Evolutionary conservation across 176 grass and related monocot species (phyloP).

Genomic region (Zizania latifolia): DNA sequence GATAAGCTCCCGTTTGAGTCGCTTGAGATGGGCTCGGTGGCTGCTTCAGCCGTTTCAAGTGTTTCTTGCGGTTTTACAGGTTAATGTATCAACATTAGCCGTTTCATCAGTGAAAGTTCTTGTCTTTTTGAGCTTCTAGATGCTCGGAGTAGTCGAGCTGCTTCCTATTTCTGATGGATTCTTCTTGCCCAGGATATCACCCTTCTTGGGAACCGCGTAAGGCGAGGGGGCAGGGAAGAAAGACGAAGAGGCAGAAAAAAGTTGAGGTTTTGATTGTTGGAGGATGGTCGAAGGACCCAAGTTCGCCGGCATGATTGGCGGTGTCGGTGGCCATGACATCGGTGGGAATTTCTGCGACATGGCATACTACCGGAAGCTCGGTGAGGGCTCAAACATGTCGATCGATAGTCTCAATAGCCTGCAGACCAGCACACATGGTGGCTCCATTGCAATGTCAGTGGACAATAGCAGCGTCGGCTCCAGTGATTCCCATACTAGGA

Average conservation of each 20-base stretch:
- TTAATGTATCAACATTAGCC: not conserved
- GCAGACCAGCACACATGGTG: conserved; percentile 36
- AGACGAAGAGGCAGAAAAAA: not conserved
- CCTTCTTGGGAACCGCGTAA: not conserved
- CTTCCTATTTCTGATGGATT: not conserved
- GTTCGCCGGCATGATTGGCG: conserved; percentile 40
- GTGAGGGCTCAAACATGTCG: conserved; percentile 52
- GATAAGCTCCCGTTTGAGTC: not conserved
- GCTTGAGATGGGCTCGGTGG: not conserved
- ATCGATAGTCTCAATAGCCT: conserved; percentile 43
- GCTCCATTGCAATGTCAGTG: conserved; percentile 39
- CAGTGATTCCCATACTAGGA: conserved; percentile 39
- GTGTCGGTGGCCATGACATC: conserved; percentile 18
- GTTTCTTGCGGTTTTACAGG: not conserved
- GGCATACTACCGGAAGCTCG: conserved; percentile 48
- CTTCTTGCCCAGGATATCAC: not conserved
- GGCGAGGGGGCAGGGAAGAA: not conserved
- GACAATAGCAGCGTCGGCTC: conserved; percentile 47
- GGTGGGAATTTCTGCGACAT: conserved; percentile 51
- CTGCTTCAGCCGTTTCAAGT: not conserved
- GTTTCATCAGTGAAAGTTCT: not conserved
- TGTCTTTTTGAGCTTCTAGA: not conserved
- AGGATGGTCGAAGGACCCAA: conserved; percentile 47
- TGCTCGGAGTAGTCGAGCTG: not conserved
- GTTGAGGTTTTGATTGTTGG: not conserved